Evolutionary conservation across 768 basidiomycete species (phyloP).

Genomic region (Hirschioporus abietinus): DNA sequence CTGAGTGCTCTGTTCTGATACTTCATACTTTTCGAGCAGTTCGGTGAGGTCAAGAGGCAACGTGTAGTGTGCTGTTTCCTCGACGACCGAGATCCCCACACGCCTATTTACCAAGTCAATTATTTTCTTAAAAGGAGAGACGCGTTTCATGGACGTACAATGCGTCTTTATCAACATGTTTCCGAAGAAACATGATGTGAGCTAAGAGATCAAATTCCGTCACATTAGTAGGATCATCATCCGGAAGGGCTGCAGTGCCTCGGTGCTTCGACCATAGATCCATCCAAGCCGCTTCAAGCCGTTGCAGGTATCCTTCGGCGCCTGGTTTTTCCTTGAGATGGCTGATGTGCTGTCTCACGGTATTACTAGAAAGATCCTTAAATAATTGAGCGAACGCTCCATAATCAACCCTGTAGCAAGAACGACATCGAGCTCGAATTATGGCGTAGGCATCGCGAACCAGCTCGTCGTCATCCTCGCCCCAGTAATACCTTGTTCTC

Average conservation of each 20-base stretch:
- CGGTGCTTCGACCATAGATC: slow-evolving; percentile 69
- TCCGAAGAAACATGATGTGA: slow-evolving; percentile 79
- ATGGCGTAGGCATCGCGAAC: slow-evolving; percentile 81
- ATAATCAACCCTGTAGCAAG: slow-evolving; percentile 58
- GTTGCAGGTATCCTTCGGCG: slow-evolving; percentile 68
- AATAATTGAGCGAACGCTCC: slow-evolving; percentile 75
- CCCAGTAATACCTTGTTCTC: slow-evolving; percentile 65
- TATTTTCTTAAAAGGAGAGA: slow-evolving; percentile 14
- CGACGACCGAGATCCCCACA: slow-evolving; percentile 52
- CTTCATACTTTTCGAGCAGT: slow-evolving; percentile 42
- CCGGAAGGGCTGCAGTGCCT: slow-evolving; percentile 62
- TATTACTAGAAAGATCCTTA: slow-evolving; percentile 66
- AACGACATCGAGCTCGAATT: slow-evolving; percentile 71
- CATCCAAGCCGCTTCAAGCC: slow-evolving; percentile 80
- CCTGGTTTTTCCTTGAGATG: slow-evolving; percentile 57
- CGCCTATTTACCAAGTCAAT: slow-evolving; percentile 36
- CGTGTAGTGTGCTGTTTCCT: slow-evolving; percentile 25
- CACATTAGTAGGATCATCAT: slow-evolving; percentile 60
- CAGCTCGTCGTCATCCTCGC: slow-evolving; percentile 80
- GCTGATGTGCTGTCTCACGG: slow-evolving; percentile 62
- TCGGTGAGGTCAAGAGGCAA: slow-evolving; percentile 41
- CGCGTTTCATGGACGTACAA: slow-evolving; percentile 50
- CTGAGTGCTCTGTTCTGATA: slow-evolving; percentile 38
- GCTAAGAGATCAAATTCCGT: slow-evolving; percentile 73
- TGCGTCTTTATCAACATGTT: slow-evolving; percentile 78